These are phyloP conservation scores for Diphasiastrum complanatum DNA, from an alignment of 83 land plant genomes.

Conservation along the genomic window DNA sequence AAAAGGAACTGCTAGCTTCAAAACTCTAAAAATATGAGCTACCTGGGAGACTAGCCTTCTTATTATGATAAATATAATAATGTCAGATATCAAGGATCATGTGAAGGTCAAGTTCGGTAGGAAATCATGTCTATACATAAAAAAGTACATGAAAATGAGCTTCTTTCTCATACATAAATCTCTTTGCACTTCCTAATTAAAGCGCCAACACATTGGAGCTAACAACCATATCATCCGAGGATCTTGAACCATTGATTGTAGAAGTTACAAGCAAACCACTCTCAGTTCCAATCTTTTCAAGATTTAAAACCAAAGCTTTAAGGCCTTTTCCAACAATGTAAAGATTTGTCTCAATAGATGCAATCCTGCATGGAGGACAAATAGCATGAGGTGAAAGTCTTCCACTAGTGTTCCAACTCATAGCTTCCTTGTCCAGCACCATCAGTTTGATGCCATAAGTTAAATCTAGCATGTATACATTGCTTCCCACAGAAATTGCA, in stretches of 20 bases:
- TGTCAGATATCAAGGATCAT: too few relatives aligned
- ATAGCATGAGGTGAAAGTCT: conserved; percentile 13
- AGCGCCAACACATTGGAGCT: conserved; percentile 7
- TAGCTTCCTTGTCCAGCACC: not conserved
- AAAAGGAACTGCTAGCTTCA: too few relatives aligned
- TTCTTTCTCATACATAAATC: too few relatives aligned
- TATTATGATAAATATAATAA: too few relatives aligned
- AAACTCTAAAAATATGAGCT: too few relatives aligned
- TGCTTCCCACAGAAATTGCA: not conserved
- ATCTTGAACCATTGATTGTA: not conserved
- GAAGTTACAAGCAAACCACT: conserved; percentile 2
- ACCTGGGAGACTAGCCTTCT: too few relatives aligned
- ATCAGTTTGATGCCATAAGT: conserved; percentile 5
- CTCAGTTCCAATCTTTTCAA: not conserved
- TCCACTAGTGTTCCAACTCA: not conserved
- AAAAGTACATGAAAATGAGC: too few relatives aligned
- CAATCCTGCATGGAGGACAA: conserved; percentile 12
- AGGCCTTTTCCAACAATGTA: conserved; percentile 6
- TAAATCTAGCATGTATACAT: conserved; percentile 10
- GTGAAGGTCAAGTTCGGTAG: too few relatives aligned
- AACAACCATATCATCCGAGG: not conserved
- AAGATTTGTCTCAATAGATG: conserved; percentile 1
- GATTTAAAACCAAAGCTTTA: conserved; percentile 2
- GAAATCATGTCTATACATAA: too few relatives aligned
- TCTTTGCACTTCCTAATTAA: too few relatives aligned